phyloP scores from a whole-genome alignment of 495 filamentous ascomycete genomes.

The Lepidopterella palustris region DNA sequence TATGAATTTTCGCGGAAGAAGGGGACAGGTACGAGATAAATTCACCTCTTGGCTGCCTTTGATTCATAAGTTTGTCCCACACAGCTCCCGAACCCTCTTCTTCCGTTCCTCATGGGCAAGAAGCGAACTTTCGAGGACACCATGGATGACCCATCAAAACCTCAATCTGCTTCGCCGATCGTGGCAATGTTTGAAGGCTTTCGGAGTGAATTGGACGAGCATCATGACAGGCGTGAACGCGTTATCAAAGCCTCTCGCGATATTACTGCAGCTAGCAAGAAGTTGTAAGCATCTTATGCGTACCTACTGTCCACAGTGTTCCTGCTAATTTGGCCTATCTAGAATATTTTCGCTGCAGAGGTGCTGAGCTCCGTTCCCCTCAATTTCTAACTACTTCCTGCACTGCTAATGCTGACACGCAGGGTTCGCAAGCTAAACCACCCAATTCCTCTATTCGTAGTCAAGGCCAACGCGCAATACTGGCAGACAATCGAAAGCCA shows the following conservation, averaged over 20 bases:
- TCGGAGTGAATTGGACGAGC: conserved; percentile 82
- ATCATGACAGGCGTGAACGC: conserved; percentile 85
- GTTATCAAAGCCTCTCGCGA: conserved; percentile 85
- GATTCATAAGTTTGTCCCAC: no score
- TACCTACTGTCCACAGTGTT: background rate
- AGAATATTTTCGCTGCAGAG: conserved; percentile 93
- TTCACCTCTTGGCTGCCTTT: no score
- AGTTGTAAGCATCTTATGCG: conserved; percentile 61
- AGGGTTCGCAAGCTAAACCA: conserved; percentile 59
- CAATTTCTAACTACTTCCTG: background rate
- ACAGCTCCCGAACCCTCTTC: background rate
- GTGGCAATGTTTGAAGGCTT: conserved; percentile 79
- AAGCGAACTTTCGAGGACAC: conserved; percentile 25
- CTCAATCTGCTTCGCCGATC: conserved; percentile 40
- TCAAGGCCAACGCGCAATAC: conserved; percentile 57
- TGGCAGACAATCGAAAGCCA: conserved; percentile 60
- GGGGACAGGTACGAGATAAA: no score
- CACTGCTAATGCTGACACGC: conserved; percentile 11
- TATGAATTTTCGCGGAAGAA: no score
- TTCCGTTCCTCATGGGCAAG: conserved; percentile 15
- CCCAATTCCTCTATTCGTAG: conserved; percentile 58
- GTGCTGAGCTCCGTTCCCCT: no score
- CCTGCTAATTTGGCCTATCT: conserved; percentile 10
- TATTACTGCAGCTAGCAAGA: conserved; percentile 90
- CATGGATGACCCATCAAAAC: conserved; percentile 23